Evolutionary conservation across 1,139 yeast species (phyloP).

Genomic region (Lodderomyces jiufengensis): DNA sequence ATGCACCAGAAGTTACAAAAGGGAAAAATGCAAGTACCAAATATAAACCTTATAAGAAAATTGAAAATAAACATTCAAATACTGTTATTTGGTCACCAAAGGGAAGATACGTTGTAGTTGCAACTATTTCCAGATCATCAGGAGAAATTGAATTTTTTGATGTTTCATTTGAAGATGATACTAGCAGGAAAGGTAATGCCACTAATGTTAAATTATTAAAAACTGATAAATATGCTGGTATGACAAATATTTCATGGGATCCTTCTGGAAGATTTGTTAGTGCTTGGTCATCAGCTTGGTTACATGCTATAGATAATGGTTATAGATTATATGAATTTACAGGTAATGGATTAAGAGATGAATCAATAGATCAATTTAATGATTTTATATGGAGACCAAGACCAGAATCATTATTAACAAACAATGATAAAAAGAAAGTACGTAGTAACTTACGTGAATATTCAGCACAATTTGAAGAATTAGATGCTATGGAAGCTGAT

Average conservation of each 20-base stretch:
- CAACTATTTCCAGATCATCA: conserved; percentile 59
- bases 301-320: conserved; percentile 85
- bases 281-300: conserved; percentile 85
- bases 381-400: conserved; percentile 97
- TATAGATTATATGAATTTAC: conserved; percentile 82
- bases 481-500: conserved; percentile 95
- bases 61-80: conserved; percentile 66
- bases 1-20: conserved; percentile 87
- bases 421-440: conserved; percentile 83
- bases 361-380: conserved; percentile 76
- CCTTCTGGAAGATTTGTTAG: conserved; percentile 90
- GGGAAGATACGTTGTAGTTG: conserved; percentile 84
- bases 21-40: conserved; percentile 72
- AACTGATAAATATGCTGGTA: conserved; percentile 66
- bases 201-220: conserved; percentile 64
- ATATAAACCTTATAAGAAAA: conserved; percentile 40
- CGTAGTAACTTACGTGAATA: conserved; percentile 86
- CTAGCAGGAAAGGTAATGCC: conserved; percentile 37
- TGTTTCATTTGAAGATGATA: conserved; percentile 73
- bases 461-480: conserved; percentile 90
- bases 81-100: conserved; percentile 86
- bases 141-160: conserved; percentile 87
- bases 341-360: conserved; percentile 75
- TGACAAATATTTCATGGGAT: conserved; percentile 91
- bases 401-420: conserved; percentile 73